phyloP scores from a whole-genome alignment of 1,139 yeast species.

The Arxiozyma slooffiae region DNA sequence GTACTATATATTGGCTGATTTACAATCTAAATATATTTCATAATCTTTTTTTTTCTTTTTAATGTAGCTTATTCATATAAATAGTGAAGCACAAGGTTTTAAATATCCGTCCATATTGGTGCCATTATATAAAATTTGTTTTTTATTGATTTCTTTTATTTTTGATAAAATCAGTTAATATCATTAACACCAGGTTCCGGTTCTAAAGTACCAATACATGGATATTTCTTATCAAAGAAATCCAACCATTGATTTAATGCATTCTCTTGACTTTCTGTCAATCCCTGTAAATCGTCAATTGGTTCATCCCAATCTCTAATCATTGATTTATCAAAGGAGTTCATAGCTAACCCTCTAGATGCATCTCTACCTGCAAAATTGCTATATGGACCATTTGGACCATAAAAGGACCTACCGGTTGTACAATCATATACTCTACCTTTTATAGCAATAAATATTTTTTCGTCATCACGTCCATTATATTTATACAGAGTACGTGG shows the following conservation, averaged over 20 bases:
- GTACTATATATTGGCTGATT: not conserved
- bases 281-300: slow-evolving; percentile 57
- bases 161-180: not conserved
- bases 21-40: too few relatives aligned
- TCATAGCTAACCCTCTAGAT: slow-evolving; percentile 82
- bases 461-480: slow-evolving; percentile 72
- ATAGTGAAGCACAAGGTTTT: too few relatives aligned
- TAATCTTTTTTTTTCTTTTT: too few relatives aligned
- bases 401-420: slow-evolving; percentile 76
- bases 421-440: slow-evolving; percentile 84
- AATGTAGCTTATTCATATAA: too few relatives aligned
- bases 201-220: slow-evolving; percentile 52
- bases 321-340: slow-evolving; percentile 65
- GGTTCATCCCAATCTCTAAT: slow-evolving; percentile 57
- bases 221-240: slow-evolving; percentile 71
- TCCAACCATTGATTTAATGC: slow-evolving; percentile 79
- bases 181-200: slow-evolving; percentile 29
- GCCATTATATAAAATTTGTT: not conserved
- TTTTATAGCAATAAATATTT: slow-evolving; percentile 71
- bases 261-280: slow-evolving; percentile 51
- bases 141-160: not conserved
- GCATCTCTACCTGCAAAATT: slow-evolving; percentile 98
- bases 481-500: slow-evolving; percentile 62
- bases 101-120: too few relatives aligned
- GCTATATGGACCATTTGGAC: slow-evolving; percentile 93